These are phyloP conservation scores for Phytophthora macrochlamydospora DNA, from an alignment of 352 stramenopile species.

Conservation along the genomic window DNA sequence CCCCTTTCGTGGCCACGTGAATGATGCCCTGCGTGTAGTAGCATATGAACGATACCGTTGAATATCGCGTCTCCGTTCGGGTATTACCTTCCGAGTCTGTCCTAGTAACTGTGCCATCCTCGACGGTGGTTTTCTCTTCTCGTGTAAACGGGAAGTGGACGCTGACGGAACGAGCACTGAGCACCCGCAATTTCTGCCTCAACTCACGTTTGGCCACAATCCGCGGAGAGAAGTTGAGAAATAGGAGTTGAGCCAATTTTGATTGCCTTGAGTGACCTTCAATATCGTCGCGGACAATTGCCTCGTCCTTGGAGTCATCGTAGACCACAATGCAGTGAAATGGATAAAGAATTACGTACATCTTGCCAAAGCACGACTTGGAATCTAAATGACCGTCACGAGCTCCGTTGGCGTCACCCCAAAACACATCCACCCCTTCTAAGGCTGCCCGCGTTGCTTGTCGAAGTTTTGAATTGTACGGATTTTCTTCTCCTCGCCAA, in stretches of 20 bases:
- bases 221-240: constrained; percentile 44
- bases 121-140: constrained; percentile 40
- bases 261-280: constrained; percentile 3
- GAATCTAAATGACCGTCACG: constrained; percentile 45
- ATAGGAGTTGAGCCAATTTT: constrained; percentile 23
- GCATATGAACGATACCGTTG: constrained; percentile 40
- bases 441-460: constrained; percentile 27
- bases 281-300: constrained; percentile 40
- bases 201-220: constrained; percentile 30
- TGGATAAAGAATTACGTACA: constrained; percentile 54
- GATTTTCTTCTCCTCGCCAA: constrained; percentile 36
- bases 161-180: constrained; percentile 15
- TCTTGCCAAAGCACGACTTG: constrained; percentile 50
- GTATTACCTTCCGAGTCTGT: constrained; percentile 33
- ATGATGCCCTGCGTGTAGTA: constrained; percentile 32
- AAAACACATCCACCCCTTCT: constrained; percentile 58
- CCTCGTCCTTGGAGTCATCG: constrained; percentile 51
- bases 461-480: constrained; percentile 35
- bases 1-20: constrained; percentile 18
- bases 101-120: constrained; percentile 34
- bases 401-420: constrained; percentile 32
- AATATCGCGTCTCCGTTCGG: constrained; percentile 25
- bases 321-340: constrained; percentile 60
- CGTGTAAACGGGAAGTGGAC: constrained; percentile 43
- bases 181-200: constrained; percentile 40